These are phyloP conservation scores for Aureobasidium uvarum DNA, from an alignment of 2,329 filamentous ascomycete genomes.

Conservation along the genomic window DNA sequence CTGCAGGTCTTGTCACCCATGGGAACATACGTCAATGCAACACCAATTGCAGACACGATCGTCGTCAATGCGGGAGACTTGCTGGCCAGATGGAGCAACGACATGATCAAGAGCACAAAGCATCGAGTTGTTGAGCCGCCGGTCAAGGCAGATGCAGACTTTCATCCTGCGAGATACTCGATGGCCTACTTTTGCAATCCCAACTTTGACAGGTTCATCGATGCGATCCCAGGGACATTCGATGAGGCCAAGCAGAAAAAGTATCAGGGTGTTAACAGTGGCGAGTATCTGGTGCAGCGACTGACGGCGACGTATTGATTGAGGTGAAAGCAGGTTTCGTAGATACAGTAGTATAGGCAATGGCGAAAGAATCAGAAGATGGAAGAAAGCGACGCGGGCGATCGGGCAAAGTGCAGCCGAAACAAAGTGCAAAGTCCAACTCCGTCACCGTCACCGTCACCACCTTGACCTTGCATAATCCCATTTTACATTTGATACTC, in stretches of 20 bases:
- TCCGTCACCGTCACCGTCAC: background rate
- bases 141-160: constrained; percentile 45
- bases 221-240: constrained; percentile 78
- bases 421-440: background rate
- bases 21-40: constrained; percentile 72
- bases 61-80: constrained; percentile 89
- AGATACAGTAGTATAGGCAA: background rate
- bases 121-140: constrained; percentile 89
- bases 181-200: constrained; percentile 94
- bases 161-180: constrained; percentile 74
- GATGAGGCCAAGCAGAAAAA: constrained; percentile 65
- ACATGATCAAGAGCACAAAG: constrained; percentile 84
- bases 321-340: too few species aligned
- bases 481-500: too few species aligned
- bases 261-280: constrained; percentile 73
- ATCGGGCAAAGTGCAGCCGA: constrained; percentile 1
- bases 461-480: background rate
- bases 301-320: constrained; percentile 64
- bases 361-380: background rate
- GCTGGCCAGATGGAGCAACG: constrained; percentile 84
- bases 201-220: constrained; percentile 71
- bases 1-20: constrained; percentile 66
- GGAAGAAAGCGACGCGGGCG: background rate
- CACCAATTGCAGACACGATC: constrained; percentile 74
- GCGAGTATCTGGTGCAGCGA: constrained; percentile 76